phyloP scores from a whole-genome alignment of 1,284 basidiomycete genomes.

The Cryptococcus wingfieldii region DNA sequence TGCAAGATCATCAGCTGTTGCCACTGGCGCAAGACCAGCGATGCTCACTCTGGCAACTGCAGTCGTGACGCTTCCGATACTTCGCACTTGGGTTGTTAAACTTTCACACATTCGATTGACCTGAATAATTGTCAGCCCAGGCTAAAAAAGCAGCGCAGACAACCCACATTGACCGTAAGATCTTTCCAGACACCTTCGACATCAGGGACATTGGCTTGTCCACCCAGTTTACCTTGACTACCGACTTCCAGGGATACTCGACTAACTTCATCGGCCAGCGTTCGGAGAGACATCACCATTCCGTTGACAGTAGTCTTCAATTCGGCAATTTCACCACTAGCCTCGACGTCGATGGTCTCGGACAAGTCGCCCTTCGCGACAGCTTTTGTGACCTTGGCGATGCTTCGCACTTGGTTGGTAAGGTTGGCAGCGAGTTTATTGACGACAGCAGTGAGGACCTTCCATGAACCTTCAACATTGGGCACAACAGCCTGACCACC shows the following conservation, averaged over 20 bases:
- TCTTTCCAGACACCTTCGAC: constrained; percentile 95
- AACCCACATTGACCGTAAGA: constrained; percentile 75
- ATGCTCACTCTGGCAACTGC: constrained; percentile 63
- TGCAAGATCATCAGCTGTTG: constrained; percentile 5
- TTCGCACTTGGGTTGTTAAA: constrained; percentile 89
- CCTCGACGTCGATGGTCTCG: constrained; percentile 95
- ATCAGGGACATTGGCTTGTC: constrained; percentile 81
- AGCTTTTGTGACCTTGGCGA: constrained; percentile 95
- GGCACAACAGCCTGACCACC: constrained; percentile 88
- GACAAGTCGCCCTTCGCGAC: constrained; percentile 92
- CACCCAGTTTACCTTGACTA: constrained; percentile 82
- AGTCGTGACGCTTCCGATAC: constrained; percentile 86
- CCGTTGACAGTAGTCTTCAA: constrained; percentile 97
- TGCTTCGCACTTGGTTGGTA: constrained; percentile 89
- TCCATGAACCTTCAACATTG: constrained; percentile 92
- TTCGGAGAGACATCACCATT: constrained; percentile 87
- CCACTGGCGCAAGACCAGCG: neutral
- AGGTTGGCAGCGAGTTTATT: constrained; percentile 91
- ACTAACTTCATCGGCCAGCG: constrained; percentile 92
- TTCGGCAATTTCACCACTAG: constrained; percentile 92
- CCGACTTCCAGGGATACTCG: constrained; percentile 93
- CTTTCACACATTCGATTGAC: constrained; percentile 91
- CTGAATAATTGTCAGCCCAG: constrained; percentile 44
- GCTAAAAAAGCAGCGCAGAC: neutral
- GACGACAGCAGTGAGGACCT: constrained; percentile 80